Percentiles rank a stretch among this genome's conserved stretches.
Conservation (phyloP, 257 asterid species). For the Fraxinus cuspidata region DNA sequence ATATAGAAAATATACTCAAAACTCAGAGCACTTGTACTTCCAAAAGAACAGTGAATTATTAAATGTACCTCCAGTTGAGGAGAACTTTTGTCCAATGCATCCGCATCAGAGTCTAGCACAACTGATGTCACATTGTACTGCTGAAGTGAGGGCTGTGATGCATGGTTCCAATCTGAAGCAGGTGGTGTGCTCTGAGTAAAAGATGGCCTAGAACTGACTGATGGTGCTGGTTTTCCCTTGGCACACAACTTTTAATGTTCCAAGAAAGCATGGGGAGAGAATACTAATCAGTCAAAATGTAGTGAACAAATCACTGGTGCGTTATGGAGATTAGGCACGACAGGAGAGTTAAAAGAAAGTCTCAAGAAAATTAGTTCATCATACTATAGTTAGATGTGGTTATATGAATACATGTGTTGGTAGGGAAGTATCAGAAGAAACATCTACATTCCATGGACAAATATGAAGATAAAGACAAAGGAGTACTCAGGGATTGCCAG, state of each 20-base stretch:
- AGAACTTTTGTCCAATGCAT: conserved; percentile 44
- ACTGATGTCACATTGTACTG: conserved; percentile 34
- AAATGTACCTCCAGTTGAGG: conserved; percentile 52
- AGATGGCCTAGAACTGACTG: conserved; percentile 44
- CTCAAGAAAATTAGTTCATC: not conserved
- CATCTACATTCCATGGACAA: not conserved
- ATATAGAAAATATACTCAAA: conserved; percentile 2
- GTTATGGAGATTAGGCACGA: not conserved
- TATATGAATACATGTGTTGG: not conserved
- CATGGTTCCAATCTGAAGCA: conserved; percentile 45
- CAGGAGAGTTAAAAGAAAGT: not conserved
- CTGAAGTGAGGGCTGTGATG: conserved; percentile 48
- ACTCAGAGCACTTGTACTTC: conserved; percentile 16
- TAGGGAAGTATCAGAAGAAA: not conserved
- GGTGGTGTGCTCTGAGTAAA: conserved; percentile 49
- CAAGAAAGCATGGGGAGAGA: not conserved
- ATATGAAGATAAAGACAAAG: not conserved
- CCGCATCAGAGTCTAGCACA: conserved; percentile 36
- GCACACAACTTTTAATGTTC: conserved; percentile 36
- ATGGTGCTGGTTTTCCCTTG: conserved; percentile 59
- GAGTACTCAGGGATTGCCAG: not conserved
- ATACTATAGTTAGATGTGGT: not conserved
- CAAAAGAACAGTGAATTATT: conserved; percentile 9
- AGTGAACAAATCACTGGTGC: not conserved
- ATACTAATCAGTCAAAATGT: not conserved